Base-by-base conservation (phyloP, 176 grass and related monocot species). In the Triticum turgidum region DNA sequence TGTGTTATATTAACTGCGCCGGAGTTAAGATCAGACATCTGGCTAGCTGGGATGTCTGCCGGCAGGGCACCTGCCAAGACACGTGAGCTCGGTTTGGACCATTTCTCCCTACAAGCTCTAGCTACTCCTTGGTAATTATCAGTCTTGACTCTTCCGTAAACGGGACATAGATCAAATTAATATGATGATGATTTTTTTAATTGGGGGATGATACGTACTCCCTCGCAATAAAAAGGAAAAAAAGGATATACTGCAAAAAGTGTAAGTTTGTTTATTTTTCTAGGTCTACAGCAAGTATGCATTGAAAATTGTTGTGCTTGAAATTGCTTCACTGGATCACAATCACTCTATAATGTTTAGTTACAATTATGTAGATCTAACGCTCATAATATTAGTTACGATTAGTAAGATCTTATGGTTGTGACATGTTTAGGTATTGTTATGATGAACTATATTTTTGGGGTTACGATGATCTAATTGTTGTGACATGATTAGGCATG, bases 31-130 rank as follows among this genome's bases (percentile, higher is more conserved):
- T 12, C 11, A 4, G 44, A 47, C 86, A 82, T 65, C 69, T 77
- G 77, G 37, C 38, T 24, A 73, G 73, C 76, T 83, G 88, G 77
- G 76, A 84, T 87, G 70, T 93, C 84, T 65, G 81, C 77, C 86
- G 64, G 89, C 83, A 93, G 49, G 65, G 66, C 71, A 89, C 86
- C 58, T 89, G 81, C 49, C 66, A 88, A 69, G 27, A 7, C 93
- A 93, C 86, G 81, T 93, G 91, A 79, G 15, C 69, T 10, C 64
- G 58, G n/a, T 9, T 71, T 87, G 83, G 86, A 44, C 68, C 78
- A 68, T 49, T 84, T 84, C 20, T 76, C 11, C 35, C 10, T 12
- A 30, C 11, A 27, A 65, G 25, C 63, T 65, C 63, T 29, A 18
- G 15, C 15, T 54, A 12, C 44, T 47, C 7, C 51, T 54, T 54